These are phyloP conservation scores for Stephanodiscus triporus DNA, from an alignment of 108 stramenopile genomes.

Conservation along the genomic window DNA sequence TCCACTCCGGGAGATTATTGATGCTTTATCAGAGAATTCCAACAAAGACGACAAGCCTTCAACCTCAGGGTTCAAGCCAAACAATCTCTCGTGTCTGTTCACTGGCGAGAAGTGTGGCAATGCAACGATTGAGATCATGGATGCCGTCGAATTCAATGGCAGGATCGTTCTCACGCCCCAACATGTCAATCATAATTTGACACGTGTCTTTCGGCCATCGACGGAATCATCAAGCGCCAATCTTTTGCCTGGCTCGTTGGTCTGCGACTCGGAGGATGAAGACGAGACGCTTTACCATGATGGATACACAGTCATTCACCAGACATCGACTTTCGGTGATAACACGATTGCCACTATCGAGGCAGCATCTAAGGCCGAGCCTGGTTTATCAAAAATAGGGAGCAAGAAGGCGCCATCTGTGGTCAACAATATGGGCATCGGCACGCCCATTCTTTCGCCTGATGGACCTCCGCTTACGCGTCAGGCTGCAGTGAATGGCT, in stretches of 20 bases:
- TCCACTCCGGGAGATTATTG: slow-evolving; percentile 24
- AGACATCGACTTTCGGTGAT: slow-evolving; percentile 31
- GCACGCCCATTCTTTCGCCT: slow-evolving; percentile 23
- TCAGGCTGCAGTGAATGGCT: slow-evolving; percentile 40
- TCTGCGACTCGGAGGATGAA: slow-evolving; percentile 43
- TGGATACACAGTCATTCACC: slow-evolving; percentile 39
- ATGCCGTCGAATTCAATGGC: slow-evolving; percentile 32
- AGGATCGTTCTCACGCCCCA: slow-evolving; percentile 35
- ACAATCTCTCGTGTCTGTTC: slow-evolving; percentile 37
- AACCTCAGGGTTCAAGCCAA: slow-evolving; percentile 28
- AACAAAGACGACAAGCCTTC: neutral
- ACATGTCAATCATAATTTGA: slow-evolving; percentile 17
- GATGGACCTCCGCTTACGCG: slow-evolving; percentile 28
- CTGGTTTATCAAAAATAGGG: neutral
- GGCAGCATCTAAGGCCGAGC: neutral
- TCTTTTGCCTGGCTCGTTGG: slow-evolving; percentile 24
- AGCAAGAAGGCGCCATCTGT: neutral
- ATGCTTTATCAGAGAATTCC: neutral
- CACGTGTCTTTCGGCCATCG: slow-evolving; percentile 37
- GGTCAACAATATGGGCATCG: neutral
- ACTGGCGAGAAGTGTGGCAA: slow-evolving; percentile 12
- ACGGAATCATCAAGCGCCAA: slow-evolving; percentile 25
- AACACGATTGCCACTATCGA: slow-evolving; percentile 37
- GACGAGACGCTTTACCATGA: slow-evolving; percentile 42
- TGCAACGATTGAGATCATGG: slow-evolving; percentile 23